Evolutionary conservation across 139 green algal species (phyloP), one percentile per base, ranked within the genome.

Genomic region (Zygnema cylindricum): DNA sequence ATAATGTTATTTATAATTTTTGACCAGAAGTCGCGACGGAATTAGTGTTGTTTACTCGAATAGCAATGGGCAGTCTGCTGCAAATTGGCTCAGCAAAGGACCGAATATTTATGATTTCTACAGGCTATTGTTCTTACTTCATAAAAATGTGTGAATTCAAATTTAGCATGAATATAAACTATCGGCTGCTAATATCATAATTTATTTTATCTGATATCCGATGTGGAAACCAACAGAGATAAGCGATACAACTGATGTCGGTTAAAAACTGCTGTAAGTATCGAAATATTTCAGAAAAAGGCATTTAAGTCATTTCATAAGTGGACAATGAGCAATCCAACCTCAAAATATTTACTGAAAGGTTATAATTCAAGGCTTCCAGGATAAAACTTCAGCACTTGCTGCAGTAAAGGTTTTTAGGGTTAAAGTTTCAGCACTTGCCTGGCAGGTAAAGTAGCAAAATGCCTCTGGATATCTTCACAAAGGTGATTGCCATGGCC

Each of bases 361-460:
- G n/a, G n/a, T n/a, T n/a, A n/a, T n/a, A n/a, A n/a, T n/a, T n/a
- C n/a, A n/a, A n/a, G n/a, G n/a, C n/a, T n/a, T n/a, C n/a, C n/a
- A n/a, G n/a, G n/a, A n/a, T n/a, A n/a, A n/a, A n/a, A n/a, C n/a
- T n/a, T n/a, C n/a, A n/a, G n/a, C n/a, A n/a, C n/a, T n/a, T n/a
- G n/a, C n/a, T n/a, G n/a, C n/a, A n/a, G n/a, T n/a, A n/a, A n/a
- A n/a, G n/a, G n/a, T n/a, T n/a, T n/a, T n/a, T n/a, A n/a, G n/a
- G n/a, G n/a, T n/a, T n/a, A n/a, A n/a, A n/a, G n/a, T n/a, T n/a
- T n/a, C n/a, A 16, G 71, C 3, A 41, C 81, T 2, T 39, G 83
- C 84, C 84, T 86, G 11, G 84, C 39, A 33, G 84, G 84, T 69
- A 89, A 69, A 23, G 39, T 49, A n/a, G 33, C 84, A 85, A 89